Conservation (phyloP, 2,329 filamentous ascomycete genomes). For the Gaeumannomyces tritici region DNA sequence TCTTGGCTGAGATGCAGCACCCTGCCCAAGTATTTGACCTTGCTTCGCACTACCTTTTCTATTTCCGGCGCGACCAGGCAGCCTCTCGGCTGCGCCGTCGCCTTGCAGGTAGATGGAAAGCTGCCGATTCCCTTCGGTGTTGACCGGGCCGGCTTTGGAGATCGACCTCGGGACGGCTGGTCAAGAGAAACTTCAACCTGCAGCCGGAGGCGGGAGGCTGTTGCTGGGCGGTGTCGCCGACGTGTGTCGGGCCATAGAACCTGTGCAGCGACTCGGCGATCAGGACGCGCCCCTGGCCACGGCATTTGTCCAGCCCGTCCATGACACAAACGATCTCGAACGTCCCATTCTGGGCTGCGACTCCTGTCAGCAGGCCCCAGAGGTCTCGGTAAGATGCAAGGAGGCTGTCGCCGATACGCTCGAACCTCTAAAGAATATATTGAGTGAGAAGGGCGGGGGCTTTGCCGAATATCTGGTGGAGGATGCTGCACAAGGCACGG, state of each 20-base stretch:
- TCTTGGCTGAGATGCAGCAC: not conserved
- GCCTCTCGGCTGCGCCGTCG: not conserved
- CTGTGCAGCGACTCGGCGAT: not conserved
- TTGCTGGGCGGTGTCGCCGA: too few relatives aligned
- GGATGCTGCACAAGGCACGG: not conserved
- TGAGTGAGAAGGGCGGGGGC: not conserved
- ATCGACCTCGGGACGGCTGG: conserved; percentile 22
- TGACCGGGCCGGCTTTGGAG: conserved; percentile 17
- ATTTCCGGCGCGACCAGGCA: not conserved
- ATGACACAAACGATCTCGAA: conserved; percentile 2
- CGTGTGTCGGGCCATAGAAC: not conserved
- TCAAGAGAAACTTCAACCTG: conserved; percentile 16
- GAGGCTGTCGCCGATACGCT: not conserved
- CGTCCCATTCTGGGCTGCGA: not conserved
- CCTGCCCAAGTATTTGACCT: not conserved
- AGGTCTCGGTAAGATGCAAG: not conserved
- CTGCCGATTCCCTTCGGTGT: not conserved
- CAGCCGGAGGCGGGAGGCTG: conserved; percentile 9
- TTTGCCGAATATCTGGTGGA: not conserved
- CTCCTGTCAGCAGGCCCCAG: not conserved
- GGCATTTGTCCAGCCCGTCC: not conserved
- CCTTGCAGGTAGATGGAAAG: not conserved
- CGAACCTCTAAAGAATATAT: not conserved
- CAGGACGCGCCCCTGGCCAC: not conserved
- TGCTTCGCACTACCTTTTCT: not conserved